Base-by-base conservation (phyloP, 805 yeast species). In the Pichia occidentalis region DNA sequence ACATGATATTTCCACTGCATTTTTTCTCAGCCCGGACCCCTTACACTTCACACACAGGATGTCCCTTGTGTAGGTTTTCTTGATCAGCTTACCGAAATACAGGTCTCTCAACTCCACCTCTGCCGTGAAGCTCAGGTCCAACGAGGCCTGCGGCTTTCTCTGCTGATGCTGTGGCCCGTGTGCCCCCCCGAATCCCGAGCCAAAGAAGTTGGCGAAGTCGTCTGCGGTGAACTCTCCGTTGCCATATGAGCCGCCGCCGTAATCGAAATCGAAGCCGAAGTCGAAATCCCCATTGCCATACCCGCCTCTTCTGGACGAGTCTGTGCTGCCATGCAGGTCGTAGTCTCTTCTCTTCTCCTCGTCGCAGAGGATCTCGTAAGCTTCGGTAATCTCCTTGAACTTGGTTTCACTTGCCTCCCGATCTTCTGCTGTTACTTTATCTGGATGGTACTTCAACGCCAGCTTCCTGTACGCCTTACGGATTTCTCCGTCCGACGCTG, bases 391-490 rank as follows among this genome's bases (percentile, higher is more conserved):
- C 50, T 81, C 88, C 57, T 90, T 90, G 61, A 90, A 90, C 53
- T 70, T 73, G 44, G 71, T 64, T 59, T 86, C 97, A 3, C 95
- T 83, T 14, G 65, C 73, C 12, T 68, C 80, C 42, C 92, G 67
- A 34, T 62, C 41, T 13, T 75, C 76, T 8, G 73, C 75, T 4
- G 39, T 7, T 1, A 43, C 54, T 28, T 92, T 90, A 59, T 90
- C 97, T 0, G 97, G 97, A 60, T 90, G 97, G 51, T 79, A 75
- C 43, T 68, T 65, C 27, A 90, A 67, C 9, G 97, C 97, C 34
- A 86, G 69, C 49, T 78, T 82, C 47, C 94, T 71, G 60, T 85
- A 90, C 0, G 96, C 95, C 57, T 74, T 78, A 50, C 80, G 80
- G 55, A 90, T 85, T 46, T 88, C 96, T 1, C 61, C 63, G 23